Conservation (phyloP, 305 asterid genomes). For the Plantago coronopus region DNA sequence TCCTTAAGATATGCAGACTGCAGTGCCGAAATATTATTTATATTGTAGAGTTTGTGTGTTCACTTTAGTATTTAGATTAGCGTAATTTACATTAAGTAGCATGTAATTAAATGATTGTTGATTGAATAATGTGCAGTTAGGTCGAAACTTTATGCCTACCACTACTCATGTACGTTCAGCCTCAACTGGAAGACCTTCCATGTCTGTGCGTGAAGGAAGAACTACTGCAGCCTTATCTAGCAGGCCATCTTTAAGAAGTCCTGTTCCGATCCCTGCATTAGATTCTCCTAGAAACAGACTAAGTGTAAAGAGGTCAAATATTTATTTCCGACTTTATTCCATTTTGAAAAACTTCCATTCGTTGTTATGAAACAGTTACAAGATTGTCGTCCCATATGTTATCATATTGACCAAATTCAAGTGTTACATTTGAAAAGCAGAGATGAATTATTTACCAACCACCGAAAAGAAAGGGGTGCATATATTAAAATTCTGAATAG, state of each 20-base stretch:
- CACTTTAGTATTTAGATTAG: background rate
- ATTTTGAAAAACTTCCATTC: constrained; percentile 5
- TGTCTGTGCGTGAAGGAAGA: constrained; percentile 65
- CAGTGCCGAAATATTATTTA: no score
- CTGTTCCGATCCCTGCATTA: constrained; percentile 59
- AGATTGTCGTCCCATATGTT: no score
- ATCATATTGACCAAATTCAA: no score
- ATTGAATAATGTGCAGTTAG: constrained; percentile 67
- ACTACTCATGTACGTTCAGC: constrained; percentile 81
- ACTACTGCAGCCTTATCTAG: constrained; percentile 51
- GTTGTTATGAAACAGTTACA: background rate
- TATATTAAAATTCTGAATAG: no score
- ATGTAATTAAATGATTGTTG: constrained; percentile 25
- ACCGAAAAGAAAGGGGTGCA: no score
- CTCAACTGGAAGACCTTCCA: constrained; percentile 88
- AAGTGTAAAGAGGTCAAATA: constrained; percentile 63
- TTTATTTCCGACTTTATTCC: constrained; percentile 12
- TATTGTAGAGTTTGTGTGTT: no score
- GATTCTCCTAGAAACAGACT: constrained; percentile 70
- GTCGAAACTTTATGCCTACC: constrained; percentile 88
- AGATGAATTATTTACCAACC: no score
- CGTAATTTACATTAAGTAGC: background rate
- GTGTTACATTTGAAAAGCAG: no score
- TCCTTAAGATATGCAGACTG: no score
- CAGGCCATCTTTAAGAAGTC: constrained; percentile 61